These are phyloP conservation scores for Stellera chamaejasme DNA, from an alignment of 345 rosid species.

Conservation along the genomic window DNA sequence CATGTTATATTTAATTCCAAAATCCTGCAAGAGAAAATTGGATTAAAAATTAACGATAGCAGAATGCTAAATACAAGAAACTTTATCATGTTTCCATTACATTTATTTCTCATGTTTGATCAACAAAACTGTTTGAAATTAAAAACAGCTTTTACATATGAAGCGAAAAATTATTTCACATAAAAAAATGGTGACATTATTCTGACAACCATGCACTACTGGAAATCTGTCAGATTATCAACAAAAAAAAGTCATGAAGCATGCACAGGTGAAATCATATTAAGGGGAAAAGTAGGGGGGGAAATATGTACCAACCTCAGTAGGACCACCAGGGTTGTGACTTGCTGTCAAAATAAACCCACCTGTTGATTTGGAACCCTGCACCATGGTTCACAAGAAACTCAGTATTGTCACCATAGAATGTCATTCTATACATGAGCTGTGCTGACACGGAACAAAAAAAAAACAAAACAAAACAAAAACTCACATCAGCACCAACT, in stretches of 20 bases:
- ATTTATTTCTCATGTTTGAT: neutral
- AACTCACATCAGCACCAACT: slow-evolving; percentile 81
- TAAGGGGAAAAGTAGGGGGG: neutral
- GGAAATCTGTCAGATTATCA: too few species aligned
- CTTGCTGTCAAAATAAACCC: slow-evolving; percentile 98
- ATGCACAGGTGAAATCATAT: neutral
- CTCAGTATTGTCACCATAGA: slow-evolving; percentile 11
- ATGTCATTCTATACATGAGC: neutral
- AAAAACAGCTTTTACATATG: too few species aligned
- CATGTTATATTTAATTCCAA: slow-evolving; percentile 99
- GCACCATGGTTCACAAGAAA: slow-evolving; percentile 20
- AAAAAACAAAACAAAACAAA: neutral
- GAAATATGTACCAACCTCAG: slow-evolving; percentile 46
- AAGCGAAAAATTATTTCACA: too few species aligned
- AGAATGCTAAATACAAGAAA: too few species aligned
- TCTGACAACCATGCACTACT: too few species aligned
- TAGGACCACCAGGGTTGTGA: slow-evolving; percentile 99
- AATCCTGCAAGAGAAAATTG: slow-evolving; percentile 45
- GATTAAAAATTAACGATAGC: neutral
- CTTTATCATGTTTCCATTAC: too few species aligned
- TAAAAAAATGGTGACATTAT: too few species aligned
- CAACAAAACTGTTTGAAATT: too few species aligned
- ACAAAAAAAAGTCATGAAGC: neutral
- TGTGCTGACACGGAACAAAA: slow-evolving; percentile 10
- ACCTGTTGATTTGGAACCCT: slow-evolving; percentile 95